Base-by-base conservation (phyloP, 2,329 filamentous ascomycete genomes). In the Neonectria neomacrospora region DNA sequence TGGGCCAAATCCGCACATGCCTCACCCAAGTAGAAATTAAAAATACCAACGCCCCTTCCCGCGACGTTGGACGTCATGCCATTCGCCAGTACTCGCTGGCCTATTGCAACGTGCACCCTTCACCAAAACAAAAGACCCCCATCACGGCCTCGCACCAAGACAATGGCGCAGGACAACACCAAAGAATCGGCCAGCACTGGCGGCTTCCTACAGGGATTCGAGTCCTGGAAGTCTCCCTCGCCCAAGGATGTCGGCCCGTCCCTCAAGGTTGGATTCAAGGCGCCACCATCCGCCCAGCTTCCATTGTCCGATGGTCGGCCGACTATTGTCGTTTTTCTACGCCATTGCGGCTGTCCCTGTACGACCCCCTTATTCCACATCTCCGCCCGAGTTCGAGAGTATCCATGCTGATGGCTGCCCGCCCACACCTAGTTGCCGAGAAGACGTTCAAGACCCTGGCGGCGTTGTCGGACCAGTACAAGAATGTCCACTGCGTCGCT, bases 271-370 rank as follows among this genome's bases (percentile, higher is more conserved):
- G 88, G 87, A 64, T 75, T 81, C 34, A 79, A 81, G 64, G 89
- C 89, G 1, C 90, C 89, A 1, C 80, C 80, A 6, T 82, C 85
- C 28, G 67, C 80, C 26, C 81, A 82, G 63, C 78, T 92, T 6
- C 73, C 74, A 8, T 76, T 91, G n/a, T 83, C 85, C 1, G 76
- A 81, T 44, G 78, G 80, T 23, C 87, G 85, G 69, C 87, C 88
- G 1, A 86, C 85, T 0, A 74, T 93, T 1, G 78, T 93, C 20
- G 83, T 87, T 16, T 93, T 93, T 71, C 81, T 93, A 6, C 83
- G 91, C 34, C 90, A 93, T 75, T 93, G 90, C 74, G 91, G 90
- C 34, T 92, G 90, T 79, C 90, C 90, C 11, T 92, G 90, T 91
- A 83, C 74, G 84, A n/a, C 18, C 50, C 47, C 45, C 47, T 26